These are phyloP conservation scores for Daldinia caldariorum DNA, from an alignment of 495 filamentous ascomycete genomes.

Conservation along the genomic window DNA sequence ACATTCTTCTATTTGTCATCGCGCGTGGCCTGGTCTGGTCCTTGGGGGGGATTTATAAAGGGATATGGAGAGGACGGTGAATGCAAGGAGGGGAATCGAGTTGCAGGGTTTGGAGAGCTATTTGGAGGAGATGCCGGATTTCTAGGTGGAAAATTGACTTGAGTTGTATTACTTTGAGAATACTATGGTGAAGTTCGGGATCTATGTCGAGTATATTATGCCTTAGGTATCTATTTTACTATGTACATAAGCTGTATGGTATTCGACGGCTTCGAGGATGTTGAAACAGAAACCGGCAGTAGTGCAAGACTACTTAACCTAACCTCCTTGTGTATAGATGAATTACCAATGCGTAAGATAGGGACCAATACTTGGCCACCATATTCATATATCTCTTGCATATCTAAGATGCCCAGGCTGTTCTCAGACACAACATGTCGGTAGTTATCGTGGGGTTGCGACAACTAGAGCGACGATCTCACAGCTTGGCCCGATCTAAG, in stretches of 20 bases:
- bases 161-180: neutral
- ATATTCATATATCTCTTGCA: neutral
- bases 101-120: conserved; percentile 57
- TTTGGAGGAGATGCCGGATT: conserved; percentile 41
- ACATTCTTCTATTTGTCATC: conserved; percentile 16
- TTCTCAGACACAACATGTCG: conserved; percentile 16
- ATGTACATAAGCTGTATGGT: neutral
- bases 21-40: neutral
- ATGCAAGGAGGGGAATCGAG: conserved; percentile 55
- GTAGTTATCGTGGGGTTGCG: conserved; percentile 31
- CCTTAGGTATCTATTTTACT: neutral
- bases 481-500: conserved; percentile 42
- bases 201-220: neutral
- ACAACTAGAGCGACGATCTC: conserved; percentile 35
- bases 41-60: conserved; percentile 5
- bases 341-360: conserved; percentile 17
- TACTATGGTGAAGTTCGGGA: too few relatives aligned
- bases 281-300: conserved; percentile 30
- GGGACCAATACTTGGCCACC: neutral
- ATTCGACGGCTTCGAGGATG: conserved; percentile 14
- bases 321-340: too few relatives aligned
- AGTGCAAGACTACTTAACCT: neutral
- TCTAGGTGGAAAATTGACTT: neutral
- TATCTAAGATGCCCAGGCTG: neutral
- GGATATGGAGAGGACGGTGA: conserved; percentile 59